These are phyloP conservation scores for Domatiomyces catenatus DNA, from an alignment of 2,329 filamentous ascomycete species.

Conservation along the genomic window DNA sequence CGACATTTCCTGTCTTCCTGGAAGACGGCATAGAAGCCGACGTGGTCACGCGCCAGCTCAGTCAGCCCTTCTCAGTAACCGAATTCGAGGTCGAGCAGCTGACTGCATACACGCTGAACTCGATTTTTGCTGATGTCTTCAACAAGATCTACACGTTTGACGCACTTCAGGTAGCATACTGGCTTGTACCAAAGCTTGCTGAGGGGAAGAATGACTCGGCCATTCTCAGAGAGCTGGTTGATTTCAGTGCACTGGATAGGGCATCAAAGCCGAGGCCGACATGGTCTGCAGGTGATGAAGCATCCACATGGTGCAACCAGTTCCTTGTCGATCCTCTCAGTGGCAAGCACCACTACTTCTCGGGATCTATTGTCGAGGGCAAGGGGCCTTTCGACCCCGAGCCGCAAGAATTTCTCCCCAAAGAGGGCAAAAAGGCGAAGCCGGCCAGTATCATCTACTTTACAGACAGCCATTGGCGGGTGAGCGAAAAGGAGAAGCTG, in stretches of 20 bases:
- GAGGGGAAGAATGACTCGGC: neutral
- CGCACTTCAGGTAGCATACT: slow-evolving; percentile 58
- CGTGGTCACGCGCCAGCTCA: slow-evolving; percentile 37
- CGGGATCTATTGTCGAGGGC: slow-evolving; percentile 30
- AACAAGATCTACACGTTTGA: slow-evolving; percentile 65
- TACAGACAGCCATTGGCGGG: slow-evolving; percentile 48
- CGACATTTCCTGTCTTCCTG: slow-evolving; percentile 57
- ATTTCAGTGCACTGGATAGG: slow-evolving; percentile 22
- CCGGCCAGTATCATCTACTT: slow-evolving; percentile 64
- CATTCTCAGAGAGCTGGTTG: slow-evolving; percentile 6
- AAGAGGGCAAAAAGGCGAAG: slow-evolving; percentile 22
- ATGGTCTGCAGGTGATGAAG: slow-evolving; percentile 30
- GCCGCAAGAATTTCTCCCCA: slow-evolving; percentile 38
- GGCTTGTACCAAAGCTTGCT: slow-evolving; percentile 46
- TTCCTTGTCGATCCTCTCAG: slow-evolving; percentile 43
- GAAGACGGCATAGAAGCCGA: slow-evolving; percentile 45
- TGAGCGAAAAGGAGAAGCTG: slow-evolving; percentile 4
- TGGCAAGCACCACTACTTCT: slow-evolving; percentile 45
- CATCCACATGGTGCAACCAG: slow-evolving; percentile 29
- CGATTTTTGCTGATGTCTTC: slow-evolving; percentile 67
- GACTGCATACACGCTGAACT: slow-evolving; percentile 55
- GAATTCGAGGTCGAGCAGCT: slow-evolving; percentile 38
- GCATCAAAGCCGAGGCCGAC: slow-evolving; percentile 21
- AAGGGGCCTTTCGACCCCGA: slow-evolving; percentile 51
- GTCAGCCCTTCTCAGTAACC: slow-evolving; percentile 29